A percentile compares a stretch with the other conserved stretches of the same genome.
phyloP scores from a whole-genome alignment of 805 yeast genomes.

The Zygoascus flipseniorum region DNA sequence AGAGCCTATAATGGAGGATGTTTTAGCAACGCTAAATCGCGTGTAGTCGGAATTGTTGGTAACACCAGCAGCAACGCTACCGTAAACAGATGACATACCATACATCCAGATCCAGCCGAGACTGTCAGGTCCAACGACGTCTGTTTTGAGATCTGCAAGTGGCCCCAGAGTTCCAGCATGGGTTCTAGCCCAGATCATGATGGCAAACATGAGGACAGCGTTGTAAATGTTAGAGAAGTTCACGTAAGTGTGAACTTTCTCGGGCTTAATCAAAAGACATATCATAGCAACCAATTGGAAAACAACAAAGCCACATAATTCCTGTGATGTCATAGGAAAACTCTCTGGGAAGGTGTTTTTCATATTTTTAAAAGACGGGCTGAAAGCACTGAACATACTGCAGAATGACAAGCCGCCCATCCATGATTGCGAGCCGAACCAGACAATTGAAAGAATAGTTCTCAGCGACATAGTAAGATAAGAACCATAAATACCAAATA shows the following conservation, averaged over 20 bases:
- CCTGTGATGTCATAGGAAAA: conserved; percentile 26
- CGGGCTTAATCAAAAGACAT: conserved; percentile 27
- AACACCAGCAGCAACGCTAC: conserved; percentile 77
- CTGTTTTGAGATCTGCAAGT: conserved; percentile 44
- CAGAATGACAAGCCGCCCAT: conserved; percentile 38
- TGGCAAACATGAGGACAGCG: conserved; percentile 41
- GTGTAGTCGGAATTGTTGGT: conserved; percentile 83
- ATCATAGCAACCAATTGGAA: conserved; percentile 26
- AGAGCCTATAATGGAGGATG: conserved; percentile 36
- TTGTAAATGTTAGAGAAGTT: conserved; percentile 32
- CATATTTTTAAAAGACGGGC: conserved; percentile 32
- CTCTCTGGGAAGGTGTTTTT: conserved; percentile 35
- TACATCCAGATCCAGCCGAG: conserved; percentile 10
- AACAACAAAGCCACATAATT: conserved; percentile 35
- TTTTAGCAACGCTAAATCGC: conserved; percentile 58
- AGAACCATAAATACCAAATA: conserved; percentile 42
- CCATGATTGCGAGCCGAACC: conserved; percentile 40
- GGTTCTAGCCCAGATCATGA: conserved; percentile 62
- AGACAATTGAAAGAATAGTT: conserved; percentile 37
- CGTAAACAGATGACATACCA: conserved; percentile 64
- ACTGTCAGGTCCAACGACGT: conserved; percentile 7
- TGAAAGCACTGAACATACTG: conserved; percentile 15
- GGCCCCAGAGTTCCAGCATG: conserved; percentile 36
- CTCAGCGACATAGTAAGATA: conserved; percentile 37
- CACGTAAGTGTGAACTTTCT: conserved; percentile 22